Base-by-base conservation (phyloP, 2,329 filamentous ascomycete genomes). In the Alternaria triticina region DNA sequence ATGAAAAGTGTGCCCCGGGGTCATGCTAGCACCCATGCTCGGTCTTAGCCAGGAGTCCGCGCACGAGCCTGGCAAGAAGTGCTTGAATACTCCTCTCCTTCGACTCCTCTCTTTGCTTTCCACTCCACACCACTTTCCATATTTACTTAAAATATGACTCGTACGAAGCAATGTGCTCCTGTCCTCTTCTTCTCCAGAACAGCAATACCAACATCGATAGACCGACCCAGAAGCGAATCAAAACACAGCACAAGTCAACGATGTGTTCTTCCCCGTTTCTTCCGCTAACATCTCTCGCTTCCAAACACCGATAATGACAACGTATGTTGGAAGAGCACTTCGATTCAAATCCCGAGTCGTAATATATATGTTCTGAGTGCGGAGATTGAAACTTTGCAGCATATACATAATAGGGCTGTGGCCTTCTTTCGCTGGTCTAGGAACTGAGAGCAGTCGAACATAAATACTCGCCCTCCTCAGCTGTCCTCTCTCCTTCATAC, bases 151-250 rank as follows among this genome's bases (percentile, higher is more conserved):
- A 15, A 25, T 1, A 8, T 8, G 3, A 8, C 25, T 8, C 23
- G 25, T 3, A 27, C 30, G 2, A 33, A 33, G 30, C 33, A 3
- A 40, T 40, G 33, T 10, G 15, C 15, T 40, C 4, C 33, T 40
- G 33, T 17, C 15, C 15, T 40, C 33, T 3, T 40, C 15, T 10
- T 40, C 8, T 40, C 33, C 33, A 6, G 17, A 17, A n/a, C 33
- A 9, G 0, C 6, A 36, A 36, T n/a, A 5, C 33, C 33, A 4
- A 5, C 0, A 3, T n/a, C 1, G 1, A n/a, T 40, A 8, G 15
- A 40, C 8, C 15, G 33, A 17, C 15, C 33, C 33, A 40, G 15
- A 40, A 17, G 0, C 15, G 15, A 3, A 40, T 17, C 33, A 40
- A 40, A 40, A 40, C 0, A 40, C 15, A 3, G n/a, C 33, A 1